These are phyloP conservation scores for Mycena pura DNA, from an alignment of 768 basidiomycete genomes.

Conservation along the genomic window DNA sequence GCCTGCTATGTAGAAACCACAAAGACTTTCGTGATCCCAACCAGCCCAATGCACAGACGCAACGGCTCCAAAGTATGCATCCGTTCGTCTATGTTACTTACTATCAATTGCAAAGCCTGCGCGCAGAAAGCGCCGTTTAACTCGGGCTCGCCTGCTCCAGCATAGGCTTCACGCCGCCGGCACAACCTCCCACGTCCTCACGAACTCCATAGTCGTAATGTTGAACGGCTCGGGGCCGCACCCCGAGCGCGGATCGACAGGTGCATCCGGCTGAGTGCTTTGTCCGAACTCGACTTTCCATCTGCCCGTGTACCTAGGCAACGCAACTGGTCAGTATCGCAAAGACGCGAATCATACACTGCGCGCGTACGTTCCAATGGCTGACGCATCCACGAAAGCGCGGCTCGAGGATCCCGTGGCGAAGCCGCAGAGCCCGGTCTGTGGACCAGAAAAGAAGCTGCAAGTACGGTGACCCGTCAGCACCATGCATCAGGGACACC, in stretches of 20 bases:
- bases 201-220: conserved; percentile 11
- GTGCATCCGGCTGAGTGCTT: conserved; percentile 11
- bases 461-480: background rate
- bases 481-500: background rate
- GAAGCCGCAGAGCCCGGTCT: conserved; percentile 9
- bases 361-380: conserved; percentile 11
- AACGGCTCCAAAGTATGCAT: too few species aligned
- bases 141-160: too few species aligned
- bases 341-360: background rate
- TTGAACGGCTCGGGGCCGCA: conserved; percentile 7
- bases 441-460: background rate
- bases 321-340: conserved; percentile 3
- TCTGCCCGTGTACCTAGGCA: conserved; percentile 9
- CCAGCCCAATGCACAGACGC: too few species aligned
- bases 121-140: too few species aligned
- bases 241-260: conserved; percentile 8
- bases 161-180: conserved; percentile 1
- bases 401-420: background rate
- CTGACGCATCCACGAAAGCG: background rate
- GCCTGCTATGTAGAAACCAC: too few species aligned
- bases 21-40: too few species aligned
- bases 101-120: too few species aligned
- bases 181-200: conserved; percentile 8
- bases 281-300: conserved; percentile 5
- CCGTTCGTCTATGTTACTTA: too few species aligned